These are phyloP conservation scores for Echria macrotheca DNA, from an alignment of 495 filamentous ascomycete species.

Conservation along the genomic window DNA sequence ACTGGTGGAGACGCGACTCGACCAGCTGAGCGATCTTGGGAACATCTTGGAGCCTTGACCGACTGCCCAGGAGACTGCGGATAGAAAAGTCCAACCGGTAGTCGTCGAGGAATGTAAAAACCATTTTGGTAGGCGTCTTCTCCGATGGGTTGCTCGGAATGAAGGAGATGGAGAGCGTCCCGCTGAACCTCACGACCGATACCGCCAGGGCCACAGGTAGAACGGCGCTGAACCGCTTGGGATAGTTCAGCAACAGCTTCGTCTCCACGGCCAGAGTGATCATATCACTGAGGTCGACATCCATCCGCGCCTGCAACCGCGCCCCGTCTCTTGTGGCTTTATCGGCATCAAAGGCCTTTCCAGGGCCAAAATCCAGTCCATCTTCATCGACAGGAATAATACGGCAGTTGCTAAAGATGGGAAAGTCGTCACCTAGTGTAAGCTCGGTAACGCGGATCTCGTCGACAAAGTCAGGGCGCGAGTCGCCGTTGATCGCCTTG, in stretches of 20 bases:
- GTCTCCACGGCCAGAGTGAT: conserved; percentile 93
- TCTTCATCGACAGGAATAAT: conserved; percentile 80
- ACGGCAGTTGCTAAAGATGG: conserved; percentile 97
- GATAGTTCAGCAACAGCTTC: conserved; percentile 88
- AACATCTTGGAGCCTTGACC: conserved; percentile 87
- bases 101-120: conserved; percentile 92
- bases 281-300: conserved; percentile 92
- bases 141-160: conserved; percentile 61
- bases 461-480: conserved; percentile 85
- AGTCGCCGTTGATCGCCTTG: conserved; percentile 73
- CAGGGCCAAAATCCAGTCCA: conserved; percentile 44
- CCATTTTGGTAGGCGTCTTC: conserved; percentile 68
- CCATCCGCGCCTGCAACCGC: conserved; percentile 88
- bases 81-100: conserved; percentile 91
- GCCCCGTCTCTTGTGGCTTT: conserved; percentile 54
- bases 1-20: conserved; percentile 82
- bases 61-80: conserved; percentile 83
- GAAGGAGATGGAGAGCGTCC: conserved; percentile 87
- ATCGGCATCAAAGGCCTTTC: conserved; percentile 40
- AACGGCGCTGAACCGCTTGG: conserved; percentile 81
- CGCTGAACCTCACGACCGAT: conserved; percentile 87
- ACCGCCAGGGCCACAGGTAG: conserved; percentile 88
- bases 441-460: conserved; percentile 92
- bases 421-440: conserved; percentile 90
- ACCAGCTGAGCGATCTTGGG: conserved; percentile 96